Evolutionary conservation across 176 grass and related monocot species (phyloP).

Genomic region (Dendrocalamus sinicus): DNA sequence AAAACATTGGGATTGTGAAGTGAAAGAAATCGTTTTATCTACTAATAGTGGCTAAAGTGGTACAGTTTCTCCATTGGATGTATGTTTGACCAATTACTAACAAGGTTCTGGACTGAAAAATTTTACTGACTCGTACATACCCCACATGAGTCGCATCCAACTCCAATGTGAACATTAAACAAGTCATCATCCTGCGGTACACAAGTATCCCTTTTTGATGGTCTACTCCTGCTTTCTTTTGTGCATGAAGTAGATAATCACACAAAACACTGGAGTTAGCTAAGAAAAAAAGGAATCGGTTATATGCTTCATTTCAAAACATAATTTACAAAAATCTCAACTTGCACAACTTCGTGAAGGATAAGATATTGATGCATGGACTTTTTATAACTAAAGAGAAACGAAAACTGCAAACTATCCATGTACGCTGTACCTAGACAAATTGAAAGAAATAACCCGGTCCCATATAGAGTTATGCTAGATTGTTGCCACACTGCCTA

Average conservation of each 20-base stretch:
- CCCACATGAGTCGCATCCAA: slow-evolving; percentile 93
- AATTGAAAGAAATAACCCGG: slow-evolving; percentile 6
- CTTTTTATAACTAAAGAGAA: neutral
- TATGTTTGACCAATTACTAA: slow-evolving; percentile 23
- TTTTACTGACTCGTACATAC: slow-evolving; percentile 51
- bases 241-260: slow-evolving; percentile 44
- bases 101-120: neutral
- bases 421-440: neutral
- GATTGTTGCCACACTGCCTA: neutral
- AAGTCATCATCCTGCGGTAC: slow-evolving; percentile 18
- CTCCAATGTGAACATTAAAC: slow-evolving; percentile 60
- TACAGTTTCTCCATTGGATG: neutral
- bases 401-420: slow-evolving; percentile 1
- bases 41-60: neutral
- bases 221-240: slow-evolving; percentile 34
- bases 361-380: neutral
- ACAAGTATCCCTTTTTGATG: slow-evolving; percentile 12
- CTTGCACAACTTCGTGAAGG: slow-evolving; percentile 14
- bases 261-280: slow-evolving; percentile 27
- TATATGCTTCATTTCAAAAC: slow-evolving; percentile 9
- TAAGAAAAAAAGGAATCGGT: neutral
- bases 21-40: slow-evolving; percentile 19
- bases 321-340: slow-evolving; percentile 39
- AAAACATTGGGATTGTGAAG: slow-evolving; percentile 13
- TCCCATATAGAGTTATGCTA: slow-evolving; percentile 1